Percentiles rank a stretch among this genome's conserved stretches.
These are phyloP conservation scores for Salix koriyanagi DNA, from an alignment of 345 rosid species.

Conservation along the genomic window DNA sequence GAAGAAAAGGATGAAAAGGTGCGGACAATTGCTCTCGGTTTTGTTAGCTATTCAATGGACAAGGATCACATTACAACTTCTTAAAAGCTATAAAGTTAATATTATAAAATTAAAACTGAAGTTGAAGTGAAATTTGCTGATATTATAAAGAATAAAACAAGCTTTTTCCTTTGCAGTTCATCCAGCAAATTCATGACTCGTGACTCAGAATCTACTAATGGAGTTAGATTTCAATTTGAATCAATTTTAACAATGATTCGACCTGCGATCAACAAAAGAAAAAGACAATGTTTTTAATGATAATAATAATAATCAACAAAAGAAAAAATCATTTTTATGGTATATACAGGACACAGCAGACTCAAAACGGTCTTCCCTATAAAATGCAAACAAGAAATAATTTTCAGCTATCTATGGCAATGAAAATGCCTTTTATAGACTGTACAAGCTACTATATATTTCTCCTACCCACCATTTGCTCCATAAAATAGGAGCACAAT, in stretches of 20 bases:
- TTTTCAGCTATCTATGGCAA: neutral
- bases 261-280: no score
- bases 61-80: neutral
- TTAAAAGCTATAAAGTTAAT: neutral
- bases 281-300: neutral
- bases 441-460: conserved; percentile 10
- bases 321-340: neutral
- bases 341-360: neutral
- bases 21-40: neutral
- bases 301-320: neutral
- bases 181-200: no score
- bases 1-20: no score
- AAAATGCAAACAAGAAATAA: neutral
- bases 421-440: neutral
- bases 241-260: no score
- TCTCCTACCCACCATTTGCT: conserved; percentile 4
- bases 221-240: no score
- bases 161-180: no score
- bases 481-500: conserved; percentile 1
- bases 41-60: neutral
- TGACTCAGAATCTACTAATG: no score
- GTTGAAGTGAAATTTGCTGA: neutral
- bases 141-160: no score
- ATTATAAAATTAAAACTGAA: neutral
- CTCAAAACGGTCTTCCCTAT: neutral